Percentiles rank a stretch among this genome's conserved stretches.
Conservation (phyloP, 179 eudicot genomes). For the Actinidia arguta region DNA sequence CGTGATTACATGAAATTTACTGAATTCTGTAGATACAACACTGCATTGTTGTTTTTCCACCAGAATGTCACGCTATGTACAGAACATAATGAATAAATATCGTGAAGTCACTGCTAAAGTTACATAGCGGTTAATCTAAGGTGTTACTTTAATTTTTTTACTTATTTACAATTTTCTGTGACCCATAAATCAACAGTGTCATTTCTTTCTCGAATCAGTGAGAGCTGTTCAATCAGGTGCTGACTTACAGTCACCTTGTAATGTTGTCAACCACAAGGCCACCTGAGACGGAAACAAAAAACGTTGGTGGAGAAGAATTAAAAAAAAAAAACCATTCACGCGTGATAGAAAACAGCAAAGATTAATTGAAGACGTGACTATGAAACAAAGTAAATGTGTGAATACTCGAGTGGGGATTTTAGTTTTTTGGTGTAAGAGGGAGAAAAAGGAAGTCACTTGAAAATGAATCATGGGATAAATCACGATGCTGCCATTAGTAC, state of each 20-base stretch:
- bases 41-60: neutral
- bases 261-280: constrained; percentile 74
- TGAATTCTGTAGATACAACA: neutral
- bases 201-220: constrained; percentile 28
- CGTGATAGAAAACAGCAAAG: neutral
- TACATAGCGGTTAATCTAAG: constrained; percentile 12
- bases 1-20: neutral
- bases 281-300: constrained; percentile 46
- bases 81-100: constrained; percentile 19
- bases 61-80: constrained; percentile 16
- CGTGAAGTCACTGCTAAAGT: constrained; percentile 1
- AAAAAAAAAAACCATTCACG: neutral
- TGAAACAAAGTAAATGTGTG: neutral
- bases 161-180: constrained; percentile 15
- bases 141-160: neutral
- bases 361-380: neutral
- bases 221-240: constrained; percentile 36
- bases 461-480: neutral
- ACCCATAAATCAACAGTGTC: neutral
- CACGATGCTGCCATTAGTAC: neutral
- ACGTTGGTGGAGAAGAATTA: neutral
- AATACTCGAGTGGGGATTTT: neutral
- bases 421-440: neutral
- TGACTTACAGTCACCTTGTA: constrained; percentile 56
- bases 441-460: neutral